Evolutionary conservation across 1,139 yeast species (phyloP).

Genomic region (Suhomyces yuchorum): DNA sequence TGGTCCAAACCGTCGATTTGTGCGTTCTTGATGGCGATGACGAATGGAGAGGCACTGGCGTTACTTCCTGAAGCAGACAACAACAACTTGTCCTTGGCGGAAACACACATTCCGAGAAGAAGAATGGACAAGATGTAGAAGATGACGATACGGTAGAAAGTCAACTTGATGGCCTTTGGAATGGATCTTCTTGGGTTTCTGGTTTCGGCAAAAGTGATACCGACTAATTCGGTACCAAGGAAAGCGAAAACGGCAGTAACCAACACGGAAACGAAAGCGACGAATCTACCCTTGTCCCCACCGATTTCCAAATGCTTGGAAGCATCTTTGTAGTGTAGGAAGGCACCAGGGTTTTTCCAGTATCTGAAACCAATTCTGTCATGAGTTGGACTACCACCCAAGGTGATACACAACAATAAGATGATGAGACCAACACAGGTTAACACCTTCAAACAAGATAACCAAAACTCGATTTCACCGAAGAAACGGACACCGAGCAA

Average conservation of each 20-base stretch:
- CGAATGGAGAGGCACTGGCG: conserved; percentile 80
- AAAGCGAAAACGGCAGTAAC: conserved; percentile 78
- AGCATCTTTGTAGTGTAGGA: conserved; percentile 45
- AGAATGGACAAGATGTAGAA: conserved; percentile 70
- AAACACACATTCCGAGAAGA: conserved; percentile 73
- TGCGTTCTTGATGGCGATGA: conserved; percentile 51
- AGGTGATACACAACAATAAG: conserved; percentile 49
- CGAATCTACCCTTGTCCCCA: conserved; percentile 57
- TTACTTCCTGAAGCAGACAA: conserved; percentile 45
- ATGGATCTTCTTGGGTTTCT: conserved; percentile 72
- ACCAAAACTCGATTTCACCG: conserved; percentile 74
- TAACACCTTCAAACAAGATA: conserved; percentile 57
- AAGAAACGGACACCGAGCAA: conserved; percentile 46
- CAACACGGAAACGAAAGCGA: conserved; percentile 64
- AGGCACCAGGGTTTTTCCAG: conserved; percentile 68
- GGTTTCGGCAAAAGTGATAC: conserved; percentile 77
- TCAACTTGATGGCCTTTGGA: conserved; percentile 75
- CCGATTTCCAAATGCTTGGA: conserved; percentile 28
- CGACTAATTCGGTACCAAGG: conserved; percentile 71
- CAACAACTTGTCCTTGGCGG: conserved; percentile 63
- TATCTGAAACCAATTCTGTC: conserved; percentile 67
- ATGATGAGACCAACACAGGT: conserved; percentile 58
- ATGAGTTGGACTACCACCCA: conserved; percentile 62
- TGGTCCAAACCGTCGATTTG: conserved; percentile 45
- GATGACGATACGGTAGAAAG: conserved; percentile 72